These are phyloP conservation scores for Paecilomyces niveus DNA, from an alignment of 2,329 filamentous ascomycete species.

Conservation along the genomic window DNA sequence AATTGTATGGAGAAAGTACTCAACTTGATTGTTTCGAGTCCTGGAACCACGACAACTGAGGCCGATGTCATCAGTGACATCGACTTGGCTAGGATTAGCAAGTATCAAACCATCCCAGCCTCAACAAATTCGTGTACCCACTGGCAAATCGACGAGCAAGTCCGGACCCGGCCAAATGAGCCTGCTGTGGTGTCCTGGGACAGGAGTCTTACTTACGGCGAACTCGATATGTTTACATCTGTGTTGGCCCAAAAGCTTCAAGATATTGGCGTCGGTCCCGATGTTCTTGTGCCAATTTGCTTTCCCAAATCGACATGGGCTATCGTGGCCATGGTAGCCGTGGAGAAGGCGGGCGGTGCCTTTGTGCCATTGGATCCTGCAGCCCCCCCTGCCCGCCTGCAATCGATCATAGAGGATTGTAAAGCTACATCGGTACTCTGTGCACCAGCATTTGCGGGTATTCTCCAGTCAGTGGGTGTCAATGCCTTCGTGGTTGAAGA, in stretches of 20 bases:
- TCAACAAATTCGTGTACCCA: background rate
- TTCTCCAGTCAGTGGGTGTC: background rate
- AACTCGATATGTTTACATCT: constrained; percentile 3
- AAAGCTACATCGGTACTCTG: background rate
- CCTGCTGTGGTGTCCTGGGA: constrained; percentile 5
- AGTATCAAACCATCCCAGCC: background rate
- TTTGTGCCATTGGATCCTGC: too few species aligned
- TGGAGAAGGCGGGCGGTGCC: background rate
- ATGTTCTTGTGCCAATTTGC: constrained; percentile 1
- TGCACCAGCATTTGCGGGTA: background rate
- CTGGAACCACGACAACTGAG: background rate
- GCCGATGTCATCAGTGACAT: background rate
- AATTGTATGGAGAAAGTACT: too few species aligned
- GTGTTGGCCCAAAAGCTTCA: background rate
- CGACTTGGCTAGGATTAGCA: background rate
- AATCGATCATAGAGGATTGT: background rate
- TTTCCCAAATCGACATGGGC: background rate
- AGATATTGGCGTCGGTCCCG: background rate
- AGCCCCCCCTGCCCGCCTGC: background rate
- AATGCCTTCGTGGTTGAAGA: too few species aligned
- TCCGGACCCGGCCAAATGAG: background rate
- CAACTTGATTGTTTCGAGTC: too few species aligned
- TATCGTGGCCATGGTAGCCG: background rate
- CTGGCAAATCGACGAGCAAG: background rate
- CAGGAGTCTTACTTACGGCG: constrained; percentile 2